phyloP scores from a whole-genome alignment of 495 filamentous ascomycete genomes.

The Friedmanniomyces simplex region DNA sequence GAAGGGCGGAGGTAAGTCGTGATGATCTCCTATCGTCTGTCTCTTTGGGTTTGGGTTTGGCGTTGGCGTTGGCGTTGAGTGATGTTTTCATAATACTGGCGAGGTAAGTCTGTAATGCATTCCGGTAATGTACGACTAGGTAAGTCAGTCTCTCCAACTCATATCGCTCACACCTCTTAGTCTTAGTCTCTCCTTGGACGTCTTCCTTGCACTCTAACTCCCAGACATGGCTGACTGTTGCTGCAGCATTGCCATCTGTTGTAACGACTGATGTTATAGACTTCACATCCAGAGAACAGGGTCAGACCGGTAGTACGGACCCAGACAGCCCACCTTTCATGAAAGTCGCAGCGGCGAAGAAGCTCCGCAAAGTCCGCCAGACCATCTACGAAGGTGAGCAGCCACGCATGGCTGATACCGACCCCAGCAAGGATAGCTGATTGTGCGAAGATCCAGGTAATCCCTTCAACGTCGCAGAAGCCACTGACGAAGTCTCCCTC shows the following conservation, averaged over 20 bases:
- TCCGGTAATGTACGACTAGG: background rate
- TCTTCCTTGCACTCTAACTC: too few species aligned
- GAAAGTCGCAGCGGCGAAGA: background rate
- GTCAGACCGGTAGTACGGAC: too few species aligned
- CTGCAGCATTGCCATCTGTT: too few species aligned
- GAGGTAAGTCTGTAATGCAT: background rate
- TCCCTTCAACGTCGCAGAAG: background rate
- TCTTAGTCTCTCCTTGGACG: too few species aligned
- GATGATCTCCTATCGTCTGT: too few species aligned
- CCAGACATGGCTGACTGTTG: background rate
- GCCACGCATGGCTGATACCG: background rate
- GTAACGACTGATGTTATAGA: background rate
- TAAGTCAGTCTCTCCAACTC: background rate
- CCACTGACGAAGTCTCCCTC: background rate
- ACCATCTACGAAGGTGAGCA: conserved; percentile 17
- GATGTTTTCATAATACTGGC: too few species aligned
- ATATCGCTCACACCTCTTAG: too few species aligned
- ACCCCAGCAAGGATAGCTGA: too few species aligned
- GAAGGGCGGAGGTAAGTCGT: too few species aligned
- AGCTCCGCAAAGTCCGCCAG: conserved; percentile 10
- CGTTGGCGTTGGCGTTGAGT: too few species aligned
- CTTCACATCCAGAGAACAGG: background rate
- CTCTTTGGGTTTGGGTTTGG: background rate
- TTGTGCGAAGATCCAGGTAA: background rate
- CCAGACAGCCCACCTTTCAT: conserved; percentile 1